Evolutionary conservation across 2,329 filamentous ascomycete species (phyloP).

Genomic region (Stenocarpella maydis): DNA sequence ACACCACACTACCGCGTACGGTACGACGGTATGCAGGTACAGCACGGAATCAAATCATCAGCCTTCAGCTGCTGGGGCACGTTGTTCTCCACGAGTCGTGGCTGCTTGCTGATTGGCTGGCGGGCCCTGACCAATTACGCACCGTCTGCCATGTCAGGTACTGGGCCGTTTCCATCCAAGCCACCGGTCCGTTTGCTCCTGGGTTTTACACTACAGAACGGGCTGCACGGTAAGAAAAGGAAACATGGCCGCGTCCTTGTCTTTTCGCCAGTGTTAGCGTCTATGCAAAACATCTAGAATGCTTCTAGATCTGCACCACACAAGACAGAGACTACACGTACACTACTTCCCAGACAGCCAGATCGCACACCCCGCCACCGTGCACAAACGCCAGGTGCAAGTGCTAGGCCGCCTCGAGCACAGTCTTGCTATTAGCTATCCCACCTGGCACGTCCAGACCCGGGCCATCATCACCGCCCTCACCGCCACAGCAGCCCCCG

Average conservation of each 20-base stretch:
- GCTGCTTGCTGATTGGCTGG: too few relatives aligned
- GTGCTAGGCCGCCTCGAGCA: too few relatives aligned
- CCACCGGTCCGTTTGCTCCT: not conserved
- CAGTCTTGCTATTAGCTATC: not conserved
- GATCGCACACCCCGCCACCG: not conserved
- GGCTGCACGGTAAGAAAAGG: too few relatives aligned
- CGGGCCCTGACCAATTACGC: not conserved
- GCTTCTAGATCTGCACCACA: not conserved
- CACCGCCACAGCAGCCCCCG: not conserved
- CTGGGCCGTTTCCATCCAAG: constrained; percentile 13
- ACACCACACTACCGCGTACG: too few relatives aligned
- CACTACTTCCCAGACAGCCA: not conserved
- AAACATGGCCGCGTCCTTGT: too few relatives aligned
- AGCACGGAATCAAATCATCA: not conserved
- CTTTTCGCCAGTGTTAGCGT: too few relatives aligned
- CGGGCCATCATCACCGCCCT: not conserved
- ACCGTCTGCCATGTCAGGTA: not conserved
- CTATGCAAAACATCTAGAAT: too few relatives aligned
- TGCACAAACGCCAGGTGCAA: not conserved
- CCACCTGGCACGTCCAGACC: not conserved
- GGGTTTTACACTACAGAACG: too few relatives aligned
- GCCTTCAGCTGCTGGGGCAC: not conserved
- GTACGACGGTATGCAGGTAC: constrained; percentile 18
- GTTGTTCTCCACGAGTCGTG: not conserved
- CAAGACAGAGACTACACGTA: too few relatives aligned